Conservation (phyloP, 768 basidiomycete species). For the Pholiota conissans region DNA sequence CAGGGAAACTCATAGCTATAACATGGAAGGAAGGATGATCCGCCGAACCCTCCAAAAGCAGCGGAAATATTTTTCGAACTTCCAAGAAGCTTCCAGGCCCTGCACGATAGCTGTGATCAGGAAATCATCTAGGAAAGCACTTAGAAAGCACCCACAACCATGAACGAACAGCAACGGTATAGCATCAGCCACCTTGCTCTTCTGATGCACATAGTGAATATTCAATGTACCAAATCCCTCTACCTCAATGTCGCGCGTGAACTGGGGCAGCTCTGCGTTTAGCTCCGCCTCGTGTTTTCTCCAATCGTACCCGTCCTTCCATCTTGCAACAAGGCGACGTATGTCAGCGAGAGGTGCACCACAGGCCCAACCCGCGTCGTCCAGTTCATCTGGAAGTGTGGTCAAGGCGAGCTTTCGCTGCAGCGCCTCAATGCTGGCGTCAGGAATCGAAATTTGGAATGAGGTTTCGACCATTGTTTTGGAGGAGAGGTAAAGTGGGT, state of each 20-base stretch:
- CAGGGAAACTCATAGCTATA: constrained; percentile 57
- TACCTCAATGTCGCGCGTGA: constrained; percentile 50
- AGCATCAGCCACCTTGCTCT: constrained; percentile 41
- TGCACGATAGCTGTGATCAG: constrained; percentile 17
- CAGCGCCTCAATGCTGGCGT: not conserved
- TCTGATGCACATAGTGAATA: constrained; percentile 60
- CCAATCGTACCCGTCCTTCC: constrained; percentile 59
- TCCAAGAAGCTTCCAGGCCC: constrained; percentile 67
- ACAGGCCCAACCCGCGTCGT: constrained; percentile 50
- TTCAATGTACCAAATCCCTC: constrained; percentile 43
- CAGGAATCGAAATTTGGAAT: not conserved
- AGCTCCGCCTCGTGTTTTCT: constrained; percentile 46
- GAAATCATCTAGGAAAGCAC: no score
- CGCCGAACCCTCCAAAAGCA: constrained; percentile 41
- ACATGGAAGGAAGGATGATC: constrained; percentile 62
- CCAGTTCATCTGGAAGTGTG: constrained; percentile 57
- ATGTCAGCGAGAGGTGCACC: constrained; percentile 52
- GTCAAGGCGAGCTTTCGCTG: constrained; percentile 34
- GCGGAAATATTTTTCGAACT: constrained; percentile 54
- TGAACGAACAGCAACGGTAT: constrained; percentile 49
- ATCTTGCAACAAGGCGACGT: constrained; percentile 43
- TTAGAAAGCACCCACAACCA: constrained; percentile 39
- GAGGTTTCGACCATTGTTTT: no score
- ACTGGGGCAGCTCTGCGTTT: constrained; percentile 55
- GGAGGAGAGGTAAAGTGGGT: no score